phyloP scores from a whole-genome alignment of 306 rosid species.

The Vigna angularis region DNA sequence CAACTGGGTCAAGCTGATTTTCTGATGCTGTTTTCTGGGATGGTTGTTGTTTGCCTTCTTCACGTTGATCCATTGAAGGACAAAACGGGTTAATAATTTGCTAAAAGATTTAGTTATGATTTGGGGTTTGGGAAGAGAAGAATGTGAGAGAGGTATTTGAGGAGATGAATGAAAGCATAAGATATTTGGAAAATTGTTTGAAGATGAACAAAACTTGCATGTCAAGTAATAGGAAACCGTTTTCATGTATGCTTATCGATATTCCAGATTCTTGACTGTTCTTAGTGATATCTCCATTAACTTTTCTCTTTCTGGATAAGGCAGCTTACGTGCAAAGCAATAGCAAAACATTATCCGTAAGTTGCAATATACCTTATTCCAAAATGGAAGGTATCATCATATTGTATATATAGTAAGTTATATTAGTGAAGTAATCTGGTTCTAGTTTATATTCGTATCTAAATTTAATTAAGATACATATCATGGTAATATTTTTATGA shows the following conservation, averaged over 20 bases:
- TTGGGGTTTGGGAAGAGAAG: slow-evolving; percentile 25
- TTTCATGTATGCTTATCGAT: slow-evolving; percentile 36
- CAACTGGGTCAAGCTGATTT: slow-evolving; percentile 54
- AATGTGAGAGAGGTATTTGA: slow-evolving; percentile 43
- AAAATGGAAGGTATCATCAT: slow-evolving; percentile 32
- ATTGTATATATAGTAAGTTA: too few species aligned
- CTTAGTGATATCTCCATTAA: neutral
- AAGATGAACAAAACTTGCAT: slow-evolving; percentile 50
- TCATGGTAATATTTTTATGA: too few species aligned
- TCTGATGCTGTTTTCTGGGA: slow-evolving; percentile 51
- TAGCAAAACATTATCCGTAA: slow-evolving; percentile 40
- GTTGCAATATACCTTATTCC: slow-evolving; percentile 50
- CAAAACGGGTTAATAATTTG: neutral
- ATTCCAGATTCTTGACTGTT: slow-evolving; percentile 62
- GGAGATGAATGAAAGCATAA: slow-evolving; percentile 13
- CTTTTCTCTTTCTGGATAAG: slow-evolving; percentile 39
- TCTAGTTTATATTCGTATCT: too few species aligned
- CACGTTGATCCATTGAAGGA: slow-evolving; percentile 54
- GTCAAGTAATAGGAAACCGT: slow-evolving; percentile 61
- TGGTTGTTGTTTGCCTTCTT: slow-evolving; percentile 56
- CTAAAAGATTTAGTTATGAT: slow-evolving; percentile 3
- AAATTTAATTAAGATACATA: too few species aligned
- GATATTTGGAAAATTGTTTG: slow-evolving; percentile 45
- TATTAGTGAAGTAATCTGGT: too few species aligned
- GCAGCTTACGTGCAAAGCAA: slow-evolving; percentile 46